Base-by-base conservation (phyloP, 1,284 basidiomycete species). In the Trichosporon inkin region DNA sequence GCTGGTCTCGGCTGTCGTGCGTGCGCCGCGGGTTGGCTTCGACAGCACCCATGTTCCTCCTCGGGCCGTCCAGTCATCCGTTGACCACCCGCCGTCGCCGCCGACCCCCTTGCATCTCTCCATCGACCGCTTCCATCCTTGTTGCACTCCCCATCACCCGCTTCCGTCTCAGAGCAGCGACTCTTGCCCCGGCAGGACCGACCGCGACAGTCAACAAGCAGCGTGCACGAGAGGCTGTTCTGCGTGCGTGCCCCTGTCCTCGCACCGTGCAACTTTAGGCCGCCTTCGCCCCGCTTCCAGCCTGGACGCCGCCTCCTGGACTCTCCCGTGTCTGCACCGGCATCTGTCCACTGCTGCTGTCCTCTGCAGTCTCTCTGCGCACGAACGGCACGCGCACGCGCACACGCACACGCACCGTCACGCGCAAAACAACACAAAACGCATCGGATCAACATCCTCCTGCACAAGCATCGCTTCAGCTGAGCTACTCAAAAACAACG, bases 401-500 rank as follows among this genome's bases (percentile, higher is more conserved):
- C 44, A 28, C 44, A 49, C 44, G 44, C 44, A 49, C 44, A 49
- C 44, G 44, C 44, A 49, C 44, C 44, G 44, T 28, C 44, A 28
- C 44, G 44, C 44, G 44, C 44, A 49, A 16, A 32, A 14, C 7
- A 24, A 28, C 22, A n/a, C 22, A 20, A 41, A 11, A 22, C 16
- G 11, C 24, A 24, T 13, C 14, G n/a, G 13, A 22, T n/a, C 7
- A 13, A 40, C 5, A 6, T n/a, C 16, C 6, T 28, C 44, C 8
- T 49, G 44, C 13, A n/a, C 24, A 32, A 32, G 28, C 22, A 49
- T 49, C 22, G 44, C 19, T 32, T 4, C 28, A 32, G 8, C 28
- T 5, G 28, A 32, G 28, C 8, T 49, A 24, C 13, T 7, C 24
- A 32, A 32, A 32, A 32, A 28, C 44, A 49, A 28, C 41, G 44